phyloP scores from a whole-genome alignment of 2,329 filamentous ascomycete species.

The Epichloe brachyelytri region DNA sequence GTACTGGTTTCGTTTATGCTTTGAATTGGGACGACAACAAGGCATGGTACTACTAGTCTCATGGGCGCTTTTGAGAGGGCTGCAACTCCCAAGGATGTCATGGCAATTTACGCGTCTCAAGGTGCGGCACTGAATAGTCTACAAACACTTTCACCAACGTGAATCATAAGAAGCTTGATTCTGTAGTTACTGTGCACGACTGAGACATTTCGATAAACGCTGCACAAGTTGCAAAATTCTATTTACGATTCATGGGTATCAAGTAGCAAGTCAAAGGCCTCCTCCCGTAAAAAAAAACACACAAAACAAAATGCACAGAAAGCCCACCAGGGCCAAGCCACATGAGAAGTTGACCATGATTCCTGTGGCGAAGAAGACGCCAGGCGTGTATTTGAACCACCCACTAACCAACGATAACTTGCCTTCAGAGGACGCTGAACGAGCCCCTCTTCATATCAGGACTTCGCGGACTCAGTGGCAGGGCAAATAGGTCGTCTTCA shows the following conservation, averaged over 20 bases:
- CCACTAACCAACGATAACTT: too few relatives aligned
- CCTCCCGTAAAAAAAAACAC: background rate
- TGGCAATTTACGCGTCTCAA: too few relatives aligned
- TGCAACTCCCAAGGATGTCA: too few relatives aligned
- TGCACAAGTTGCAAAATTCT: background rate
- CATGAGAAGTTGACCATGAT: background rate
- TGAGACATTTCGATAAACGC: background rate
- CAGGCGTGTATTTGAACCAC: background rate
- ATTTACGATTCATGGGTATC: slow-evolving; percentile 7
- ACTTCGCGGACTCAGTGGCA: slow-evolving; percentile 74
- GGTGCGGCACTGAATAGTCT: too few relatives aligned
- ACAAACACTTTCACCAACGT: too few relatives aligned
- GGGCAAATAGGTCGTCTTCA: slow-evolving; percentile 75
- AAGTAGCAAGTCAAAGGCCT: background rate
- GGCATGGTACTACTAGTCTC: too few relatives aligned
- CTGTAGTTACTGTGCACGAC: background rate
- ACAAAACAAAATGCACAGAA: background rate
- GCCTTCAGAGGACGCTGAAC: slow-evolving; percentile 31
- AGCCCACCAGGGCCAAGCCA: background rate
- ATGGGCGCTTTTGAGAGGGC: too few relatives aligned
- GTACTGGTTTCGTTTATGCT: too few relatives aligned
- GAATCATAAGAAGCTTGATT: too few relatives aligned
- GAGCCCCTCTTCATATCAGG: slow-evolving; percentile 78
- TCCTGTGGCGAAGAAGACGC: background rate
- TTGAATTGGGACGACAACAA: too few relatives aligned